Evolutionary conservation across 2,329 filamentous ascomycete species (phyloP), one percentile per base, ranked within the genome.

Genomic region (Colletotrichum cuscutae): DNA sequence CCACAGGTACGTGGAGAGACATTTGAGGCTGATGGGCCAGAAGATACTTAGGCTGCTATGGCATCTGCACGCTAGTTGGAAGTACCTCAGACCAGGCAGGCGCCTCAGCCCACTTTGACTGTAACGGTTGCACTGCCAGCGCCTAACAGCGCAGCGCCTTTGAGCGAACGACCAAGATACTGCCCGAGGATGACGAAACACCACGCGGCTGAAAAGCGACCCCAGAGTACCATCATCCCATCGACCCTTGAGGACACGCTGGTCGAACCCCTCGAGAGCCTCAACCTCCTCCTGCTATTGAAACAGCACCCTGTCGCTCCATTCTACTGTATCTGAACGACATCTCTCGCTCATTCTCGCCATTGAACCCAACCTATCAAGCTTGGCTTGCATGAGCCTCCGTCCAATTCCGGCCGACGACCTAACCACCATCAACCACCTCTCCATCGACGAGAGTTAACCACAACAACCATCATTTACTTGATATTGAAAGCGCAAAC

Each of bases 181-280:
- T 58, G 53, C 54, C 56, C 68, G 37, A 72, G 28, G 67, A 72
- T 73, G 71, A 73, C 71, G 71, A 73, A 73, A 73, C 71, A 73
- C 58, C 57, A 72, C 71, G 71, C 71, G 68, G 71, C 68, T 73
- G 62, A 71, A 58, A 70, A 73, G 62, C 61, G 26, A 71, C 57
- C 53, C 61, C 68, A 73, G 58, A 63, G 68, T 72, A 63, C 9
- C 71, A 59, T 63, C 71, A 67, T 58, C 57, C 62, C 49, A 35
- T 58, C 68, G 68, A 49, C 61, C 71, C 53, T 56, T 63, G 68
- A 49, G 62, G 67, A 72, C 58, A 42, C 54, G 67, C 37, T 61
- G 68, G 66, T 73, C 71, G 62, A 53, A 49, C 46, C 58, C 58
- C 30, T 53, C 49, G 26, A 72, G 71, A 73, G 68, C 68, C 67